Percentiles rank a stretch among this genome's conserved stretches.
Evolutionary conservation across 1,284 basidiomycete species (phyloP).

Genomic region (Phlebopus sp.): DNA sequence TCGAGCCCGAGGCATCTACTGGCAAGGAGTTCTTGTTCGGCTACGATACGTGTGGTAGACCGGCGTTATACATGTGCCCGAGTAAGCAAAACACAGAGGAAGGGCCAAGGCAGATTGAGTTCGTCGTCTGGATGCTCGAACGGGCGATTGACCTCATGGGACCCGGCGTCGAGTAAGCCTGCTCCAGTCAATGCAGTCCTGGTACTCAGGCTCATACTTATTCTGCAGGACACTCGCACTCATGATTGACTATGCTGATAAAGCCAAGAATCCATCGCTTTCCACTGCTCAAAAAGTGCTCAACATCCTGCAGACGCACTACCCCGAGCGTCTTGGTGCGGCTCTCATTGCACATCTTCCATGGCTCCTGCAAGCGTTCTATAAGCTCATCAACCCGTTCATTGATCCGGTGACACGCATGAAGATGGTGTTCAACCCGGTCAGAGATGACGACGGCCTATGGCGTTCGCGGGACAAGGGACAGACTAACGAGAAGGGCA

Average conservation of each 20-base stretch:
- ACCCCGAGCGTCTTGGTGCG: conserved; percentile 89
- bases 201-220: background rate
- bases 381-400: conserved; percentile 79
- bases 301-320: conserved; percentile 82
- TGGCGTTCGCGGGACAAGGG: conserved; percentile 24
- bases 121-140: conserved; percentile 73
- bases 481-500: conserved; percentile 10
- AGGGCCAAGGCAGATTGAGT: conserved; percentile 70
- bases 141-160: conserved; percentile 71
- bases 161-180: conserved; percentile 69
- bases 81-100: conserved; percentile 84
- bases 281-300: conserved; percentile 61
- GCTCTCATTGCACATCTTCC: conserved; percentile 85
- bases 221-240: conserved; percentile 61
- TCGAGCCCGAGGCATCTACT: conserved; percentile 73
- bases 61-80: conserved; percentile 77
- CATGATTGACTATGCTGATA: conserved; percentile 83
- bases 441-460: conserved; percentile 20
- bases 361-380: conserved; percentile 77
- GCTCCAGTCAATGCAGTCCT: background rate
- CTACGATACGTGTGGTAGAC: conserved; percentile 66
- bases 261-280: conserved; percentile 73
- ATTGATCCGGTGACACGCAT: conserved; percentile 76
- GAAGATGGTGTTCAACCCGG: conserved; percentile 71
- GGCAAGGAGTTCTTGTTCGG: conserved; percentile 77